phyloP scores from a whole-genome alignment of 2,329 filamentous ascomycete species.

The Fusarium beomiforme region DNA sequence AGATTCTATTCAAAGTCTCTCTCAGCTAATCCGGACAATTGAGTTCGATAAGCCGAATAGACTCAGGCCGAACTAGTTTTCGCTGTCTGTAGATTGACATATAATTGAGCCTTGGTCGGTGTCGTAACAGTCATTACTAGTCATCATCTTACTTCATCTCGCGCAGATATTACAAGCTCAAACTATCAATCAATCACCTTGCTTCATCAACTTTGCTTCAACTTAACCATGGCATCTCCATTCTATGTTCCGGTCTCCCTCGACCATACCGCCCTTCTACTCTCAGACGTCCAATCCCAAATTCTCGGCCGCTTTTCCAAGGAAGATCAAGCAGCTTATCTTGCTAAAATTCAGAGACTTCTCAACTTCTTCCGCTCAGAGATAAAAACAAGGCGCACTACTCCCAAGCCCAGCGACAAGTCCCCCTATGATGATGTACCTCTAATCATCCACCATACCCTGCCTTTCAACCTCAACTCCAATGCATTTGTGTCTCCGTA shows the following conservation, averaged over 20 bases:
- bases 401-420: rapidly evolving
- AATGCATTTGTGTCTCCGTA: not conserved
- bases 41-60: not conserved
- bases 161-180: too few species aligned
- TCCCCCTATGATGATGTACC: not conserved
- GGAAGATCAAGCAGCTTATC: not conserved
- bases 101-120: too few species aligned
- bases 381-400: not conserved
- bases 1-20: not conserved
- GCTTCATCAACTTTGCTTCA: rapidly evolving
- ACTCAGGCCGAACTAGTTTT: rapidly evolving
- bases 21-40: not conserved
- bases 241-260: not conserved
- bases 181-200: too few species aligned
- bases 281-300: not conserved
- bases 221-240: not conserved
- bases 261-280: not conserved
- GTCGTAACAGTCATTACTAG: too few species aligned
- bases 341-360: not conserved
- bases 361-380: not conserved
- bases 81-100: not conserved
- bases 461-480: not conserved
- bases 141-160: too few species aligned
- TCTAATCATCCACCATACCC: not conserved
- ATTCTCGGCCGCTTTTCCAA: not conserved